Percentiles rank a stretch among this genome's conserved stretches.
These are phyloP conservation scores for Plasmodium vivax DNA, from an alignment of 169 alveolate genomes.

Conservation along the genomic window DNA sequence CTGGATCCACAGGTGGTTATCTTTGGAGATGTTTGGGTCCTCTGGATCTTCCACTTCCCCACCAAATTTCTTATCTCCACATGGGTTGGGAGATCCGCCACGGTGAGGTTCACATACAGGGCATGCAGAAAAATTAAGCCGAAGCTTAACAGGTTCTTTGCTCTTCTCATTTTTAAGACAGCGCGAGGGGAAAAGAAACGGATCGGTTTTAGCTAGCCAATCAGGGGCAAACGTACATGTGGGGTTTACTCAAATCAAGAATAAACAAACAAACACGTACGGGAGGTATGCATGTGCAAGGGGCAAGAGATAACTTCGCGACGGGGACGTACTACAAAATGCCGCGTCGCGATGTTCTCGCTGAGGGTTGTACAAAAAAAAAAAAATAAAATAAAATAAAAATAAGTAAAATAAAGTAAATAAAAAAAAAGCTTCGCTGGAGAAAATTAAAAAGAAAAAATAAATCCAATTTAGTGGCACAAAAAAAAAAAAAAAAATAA, in stretches of 20 bases:
- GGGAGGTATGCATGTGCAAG: not conserved
- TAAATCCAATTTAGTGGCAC: not conserved
- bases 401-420: not conserved
- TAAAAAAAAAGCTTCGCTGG: not conserved
- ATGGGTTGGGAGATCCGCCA: slow-evolving; percentile 63
- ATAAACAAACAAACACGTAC: not conserved
- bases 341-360: not conserved
- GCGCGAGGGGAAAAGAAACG: not conserved
- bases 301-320: not conserved
- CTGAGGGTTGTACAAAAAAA: not conserved
- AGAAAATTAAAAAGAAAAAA: not conserved
- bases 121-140: slow-evolving; percentile 14
- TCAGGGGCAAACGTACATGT: not conserved
- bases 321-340: not conserved
- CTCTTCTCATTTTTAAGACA: slow-evolving; percentile 5
- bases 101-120: slow-evolving; percentile 5
- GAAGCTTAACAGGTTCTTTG: not conserved
- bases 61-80: slow-evolving; percentile 37
- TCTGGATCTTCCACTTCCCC: slow-evolving; percentile 68
- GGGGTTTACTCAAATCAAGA: not conserved
- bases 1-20: slow-evolving; percentile 66
- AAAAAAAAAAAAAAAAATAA: too few relatives aligned
- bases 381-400: not conserved
- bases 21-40: slow-evolving; percentile 16
- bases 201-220: not conserved